Evolutionary conservation across 768 basidiomycete genomes (phyloP).

Genomic region (Albatrellus ellisii): DNA sequence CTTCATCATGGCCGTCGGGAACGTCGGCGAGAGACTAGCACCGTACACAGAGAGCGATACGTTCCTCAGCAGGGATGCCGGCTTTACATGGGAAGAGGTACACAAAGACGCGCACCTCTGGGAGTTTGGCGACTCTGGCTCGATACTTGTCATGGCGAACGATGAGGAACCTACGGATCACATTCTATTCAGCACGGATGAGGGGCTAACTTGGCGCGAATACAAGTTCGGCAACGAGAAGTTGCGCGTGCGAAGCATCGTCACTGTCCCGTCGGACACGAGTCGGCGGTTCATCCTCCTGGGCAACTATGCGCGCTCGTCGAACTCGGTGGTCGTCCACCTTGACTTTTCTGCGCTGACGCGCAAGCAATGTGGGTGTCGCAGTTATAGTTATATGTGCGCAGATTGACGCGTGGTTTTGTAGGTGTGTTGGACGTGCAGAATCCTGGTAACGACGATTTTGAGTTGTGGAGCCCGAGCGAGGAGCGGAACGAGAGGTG

Average conservation of each 20-base stretch:
- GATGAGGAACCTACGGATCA: slow-evolving; percentile 90
- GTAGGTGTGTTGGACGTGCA: slow-evolving; percentile 57
- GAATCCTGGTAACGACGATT: slow-evolving; percentile 78
- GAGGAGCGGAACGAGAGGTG: slow-evolving; percentile 80
- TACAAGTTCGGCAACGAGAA: slow-evolving; percentile 70
- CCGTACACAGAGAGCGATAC: slow-evolving; percentile 84
- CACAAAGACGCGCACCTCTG: slow-evolving; percentile 97
- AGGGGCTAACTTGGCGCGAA: slow-evolving; percentile 80
- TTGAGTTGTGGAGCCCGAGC: slow-evolving; percentile 94
- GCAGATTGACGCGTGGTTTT: slow-evolving; percentile 3
- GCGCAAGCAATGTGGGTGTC: slow-evolving; percentile 51
- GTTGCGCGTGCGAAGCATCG: slow-evolving; percentile 61
- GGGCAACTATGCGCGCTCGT: slow-evolving; percentile 39
- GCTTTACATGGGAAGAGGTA: slow-evolving; percentile 97
- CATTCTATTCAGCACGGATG: slow-evolving; percentile 80
- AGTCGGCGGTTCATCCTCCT: slow-evolving; percentile 85
- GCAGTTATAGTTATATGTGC: background rate
- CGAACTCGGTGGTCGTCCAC: slow-evolving; percentile 56
- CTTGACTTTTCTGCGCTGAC: slow-evolving; percentile 83
- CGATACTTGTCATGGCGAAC: slow-evolving; percentile 85
- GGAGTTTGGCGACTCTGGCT: slow-evolving; percentile 97
- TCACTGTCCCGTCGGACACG: slow-evolving; percentile 84
- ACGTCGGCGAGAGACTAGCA: slow-evolving; percentile 75
- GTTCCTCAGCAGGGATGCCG: slow-evolving; percentile 91
- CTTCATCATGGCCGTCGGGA: slow-evolving; percentile 91